Conservation (phyloP, 805 yeast genomes). For the Myxozyma melibiosi region DNA sequence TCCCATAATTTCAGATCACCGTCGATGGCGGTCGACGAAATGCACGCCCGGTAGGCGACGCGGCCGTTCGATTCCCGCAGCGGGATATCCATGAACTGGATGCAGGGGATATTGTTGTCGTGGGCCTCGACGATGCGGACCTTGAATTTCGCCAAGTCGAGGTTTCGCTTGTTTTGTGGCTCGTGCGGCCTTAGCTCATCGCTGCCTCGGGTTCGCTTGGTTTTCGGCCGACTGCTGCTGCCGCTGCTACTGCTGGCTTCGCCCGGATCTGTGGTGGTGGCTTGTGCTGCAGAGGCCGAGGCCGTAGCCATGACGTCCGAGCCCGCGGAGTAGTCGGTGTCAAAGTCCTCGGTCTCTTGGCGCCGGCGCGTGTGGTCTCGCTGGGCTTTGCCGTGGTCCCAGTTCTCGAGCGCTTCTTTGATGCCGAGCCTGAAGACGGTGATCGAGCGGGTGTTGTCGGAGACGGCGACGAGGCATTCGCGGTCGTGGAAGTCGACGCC, state of each 20-base stretch:
- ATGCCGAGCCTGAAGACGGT: conserved; percentile 26
- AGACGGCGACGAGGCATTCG: conserved; percentile 20
- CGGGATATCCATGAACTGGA: conserved; percentile 21
- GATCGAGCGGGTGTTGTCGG: conserved; percentile 26
- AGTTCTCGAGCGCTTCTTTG: conserved; percentile 2
- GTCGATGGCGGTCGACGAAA: conserved; percentile 24
- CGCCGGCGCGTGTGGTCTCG: neutral
- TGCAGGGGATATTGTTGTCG: conserved; percentile 27
- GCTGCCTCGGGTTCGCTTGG: conserved; percentile 1
- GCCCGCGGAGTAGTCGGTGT: neutral
- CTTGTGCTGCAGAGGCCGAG: neutral
- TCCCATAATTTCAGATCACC: conserved; percentile 44
- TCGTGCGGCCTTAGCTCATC: conserved; percentile 1
- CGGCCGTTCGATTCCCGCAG: conserved; percentile 1
- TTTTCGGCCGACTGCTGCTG: neutral
- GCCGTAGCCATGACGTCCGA: too few species aligned
- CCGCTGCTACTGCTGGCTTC: neutral
- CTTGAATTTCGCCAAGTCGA: conserved; percentile 3
- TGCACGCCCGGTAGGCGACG: conserved; percentile 11
- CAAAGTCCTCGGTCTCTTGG: conserved; percentile 4
- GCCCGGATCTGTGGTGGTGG: neutral
- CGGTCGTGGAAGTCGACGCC: conserved; percentile 27
- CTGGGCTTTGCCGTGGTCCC: conserved; percentile 10
- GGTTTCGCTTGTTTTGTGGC: conserved; percentile 1
- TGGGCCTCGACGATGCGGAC: conserved; percentile 22